phyloP scores from a whole-genome alignment of 2,329 filamentous ascomycete genomes.

The Claviceps arundinis region DNA sequence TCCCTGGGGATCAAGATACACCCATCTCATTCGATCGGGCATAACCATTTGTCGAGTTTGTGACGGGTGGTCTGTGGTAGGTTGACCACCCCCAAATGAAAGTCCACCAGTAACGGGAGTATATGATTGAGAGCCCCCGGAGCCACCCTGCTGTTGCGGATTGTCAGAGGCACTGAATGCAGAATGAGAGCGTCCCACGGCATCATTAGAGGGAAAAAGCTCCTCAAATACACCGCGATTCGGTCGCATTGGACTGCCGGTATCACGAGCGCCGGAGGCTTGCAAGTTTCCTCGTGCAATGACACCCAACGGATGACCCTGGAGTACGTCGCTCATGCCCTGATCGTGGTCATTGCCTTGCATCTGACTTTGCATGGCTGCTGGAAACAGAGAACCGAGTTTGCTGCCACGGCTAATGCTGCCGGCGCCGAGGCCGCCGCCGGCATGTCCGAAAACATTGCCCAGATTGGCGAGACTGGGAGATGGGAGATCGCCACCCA shows the following conservation, averaged over 20 bases:
- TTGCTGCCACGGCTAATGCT: constrained; percentile 68
- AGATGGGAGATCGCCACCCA: constrained; percentile 68
- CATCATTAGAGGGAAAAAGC: constrained; percentile 29
- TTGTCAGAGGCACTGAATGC: constrained; percentile 26
- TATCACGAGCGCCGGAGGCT: constrained; percentile 35
- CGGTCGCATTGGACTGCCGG: constrained; percentile 44
- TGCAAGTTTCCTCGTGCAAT: constrained; percentile 51
- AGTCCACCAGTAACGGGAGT: constrained; percentile 22
- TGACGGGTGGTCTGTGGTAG: constrained; percentile 41
- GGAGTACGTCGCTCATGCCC: constrained; percentile 40
- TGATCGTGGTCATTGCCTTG: constrained; percentile 57
- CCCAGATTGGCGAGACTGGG: constrained; percentile 55
- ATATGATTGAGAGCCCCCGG: constrained; percentile 22
- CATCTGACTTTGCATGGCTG: constrained; percentile 86
- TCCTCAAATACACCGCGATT: constrained; percentile 45
- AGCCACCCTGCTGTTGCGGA: constrained; percentile 19
- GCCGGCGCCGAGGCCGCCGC: constrained; percentile 43
- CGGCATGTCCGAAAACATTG: constrained; percentile 54
- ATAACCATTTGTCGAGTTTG: constrained; percentile 91
- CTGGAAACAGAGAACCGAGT: constrained; percentile 74
- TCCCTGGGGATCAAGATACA: constrained; percentile 89
- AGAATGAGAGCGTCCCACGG: constrained; percentile 17
- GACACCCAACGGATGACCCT: constrained; percentile 48
- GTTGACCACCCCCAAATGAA: constrained; percentile 22
- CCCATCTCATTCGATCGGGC: constrained; percentile 98